These are phyloP conservation scores for Lichenothelia convexa DNA, from an alignment of 495 filamentous ascomycete species.

Conservation along the genomic window DNA sequence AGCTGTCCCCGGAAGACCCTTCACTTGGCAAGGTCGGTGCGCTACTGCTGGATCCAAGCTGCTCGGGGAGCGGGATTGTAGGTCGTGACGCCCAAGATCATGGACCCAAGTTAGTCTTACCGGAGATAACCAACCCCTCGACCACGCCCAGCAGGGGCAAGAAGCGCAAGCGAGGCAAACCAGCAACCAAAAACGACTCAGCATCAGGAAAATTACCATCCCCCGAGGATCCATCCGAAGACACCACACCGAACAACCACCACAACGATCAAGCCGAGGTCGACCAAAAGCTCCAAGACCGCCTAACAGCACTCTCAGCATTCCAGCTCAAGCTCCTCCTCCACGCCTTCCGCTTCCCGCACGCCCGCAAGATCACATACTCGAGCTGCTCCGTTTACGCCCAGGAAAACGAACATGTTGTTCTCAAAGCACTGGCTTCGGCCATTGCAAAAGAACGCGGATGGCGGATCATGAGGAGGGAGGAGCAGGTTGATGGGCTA, in stretches of 20 bases:
- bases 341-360: constrained; percentile 58
- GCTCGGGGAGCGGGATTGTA: constrained; percentile 86
- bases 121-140: neutral
- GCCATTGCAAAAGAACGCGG: constrained; percentile 45
- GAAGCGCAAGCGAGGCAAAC: constrained; percentile 9
- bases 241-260: neutral
- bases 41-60: constrained; percentile 78
- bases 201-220: no score
- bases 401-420: constrained; percentile 77
- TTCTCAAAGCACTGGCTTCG: constrained; percentile 45
- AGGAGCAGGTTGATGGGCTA: constrained; percentile 54
- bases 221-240: neutral
- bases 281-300: constrained; percentile 19
- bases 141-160: constrained; percentile 11
- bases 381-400: constrained; percentile 80
- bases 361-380: constrained; percentile 64
- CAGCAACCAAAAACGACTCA: no score
- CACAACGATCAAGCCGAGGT: neutral
- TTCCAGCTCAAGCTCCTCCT: constrained; percentile 21
- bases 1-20: constrained; percentile 38
- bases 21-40: constrained; percentile 43
- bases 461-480: constrained; percentile 54
- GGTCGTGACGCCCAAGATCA: constrained; percentile 53
- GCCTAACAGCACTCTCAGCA: constrained; percentile 37
- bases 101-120: constrained; percentile 1